Base-by-base conservation (phyloP, 208 protist genomes). In the Herpetomonas tarakana region DNA sequence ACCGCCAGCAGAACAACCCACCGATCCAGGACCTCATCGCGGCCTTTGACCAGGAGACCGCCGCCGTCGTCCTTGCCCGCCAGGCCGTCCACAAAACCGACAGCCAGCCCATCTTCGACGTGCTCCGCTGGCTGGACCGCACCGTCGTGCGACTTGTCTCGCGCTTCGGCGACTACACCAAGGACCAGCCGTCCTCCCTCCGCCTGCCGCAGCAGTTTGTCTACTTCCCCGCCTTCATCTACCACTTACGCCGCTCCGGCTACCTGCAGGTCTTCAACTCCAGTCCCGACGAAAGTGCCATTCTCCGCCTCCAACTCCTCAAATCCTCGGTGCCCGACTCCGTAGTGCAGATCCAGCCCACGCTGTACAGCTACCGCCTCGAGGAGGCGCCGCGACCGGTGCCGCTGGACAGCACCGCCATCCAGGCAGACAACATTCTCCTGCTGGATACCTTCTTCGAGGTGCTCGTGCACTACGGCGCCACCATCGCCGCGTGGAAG, bases 361-460 rank as follows among this genome's bases (percentile, higher is more conserved):
- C 97, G 4, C 78, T 99, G 18, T 92, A 97, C 58, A 83, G 91
- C 63, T 99, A 99, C 76, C 86, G 88, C 19, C 93, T 99, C 72
- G 83, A 97, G 45, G 88, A 66, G 7, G 71, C 78, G 26, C 91
- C 93, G 2, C 60, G 86, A 52, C 93, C 97, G 30, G 96, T 98
- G 14, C 71, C 94, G 18, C 81, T 99, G 1, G 93, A 97, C 68
- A 96, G 94, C 55, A 68, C 75, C 3, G 83, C 77, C 50, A 90
- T 98, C 44, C 68, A 86, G 28, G 76, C 75, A 0, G 94, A 99
- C 62, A 90, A 89, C 61, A 97, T 99, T 60, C 83, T 99, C 2
- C 78, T 99, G 1, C 90, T 99, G 21, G 98, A 99, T 76, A 99
- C 97, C 22, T 99, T 98, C 75, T 99, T 99, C 86, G 88, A 98